phyloP scores from a whole-genome alignment of 2,329 filamentous ascomycete genomes.

The Aspergillus hiratsukae region DNA sequence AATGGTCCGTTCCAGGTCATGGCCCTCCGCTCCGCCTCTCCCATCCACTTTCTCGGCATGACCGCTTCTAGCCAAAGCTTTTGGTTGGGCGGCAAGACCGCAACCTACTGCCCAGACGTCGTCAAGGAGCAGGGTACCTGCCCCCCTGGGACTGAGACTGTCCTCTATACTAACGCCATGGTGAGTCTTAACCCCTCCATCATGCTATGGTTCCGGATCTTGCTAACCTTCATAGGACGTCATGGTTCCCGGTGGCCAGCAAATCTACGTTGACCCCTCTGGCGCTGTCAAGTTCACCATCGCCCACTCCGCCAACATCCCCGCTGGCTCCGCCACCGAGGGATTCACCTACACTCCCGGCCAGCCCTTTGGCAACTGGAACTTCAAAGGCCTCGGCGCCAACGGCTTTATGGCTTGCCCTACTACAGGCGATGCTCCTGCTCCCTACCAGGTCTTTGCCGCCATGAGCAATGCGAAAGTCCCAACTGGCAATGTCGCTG shows the following conservation, averaged over 20 bases:
- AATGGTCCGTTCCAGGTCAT: constrained; percentile 38
- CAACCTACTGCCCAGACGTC: constrained; percentile 46
- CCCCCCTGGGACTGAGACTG: constrained; percentile 45
- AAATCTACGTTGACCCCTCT: constrained; percentile 52
- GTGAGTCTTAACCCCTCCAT: constrained; percentile 18
- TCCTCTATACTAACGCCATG: constrained; percentile 36
- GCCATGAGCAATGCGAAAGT: constrained; percentile 34
- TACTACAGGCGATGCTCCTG: constrained; percentile 9
- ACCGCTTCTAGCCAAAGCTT: constrained; percentile 45
- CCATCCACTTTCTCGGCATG: constrained; percentile 45
- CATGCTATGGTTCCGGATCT: constrained; percentile 20
- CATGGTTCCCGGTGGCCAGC: constrained; percentile 58
- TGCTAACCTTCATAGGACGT: constrained; percentile 34
- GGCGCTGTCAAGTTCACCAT: constrained; percentile 54
- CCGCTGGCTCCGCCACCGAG: constrained; percentile 46
- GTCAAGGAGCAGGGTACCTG: constrained; percentile 32
- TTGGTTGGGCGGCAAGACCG: constrained; percentile 45
- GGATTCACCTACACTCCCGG: constrained; percentile 44
- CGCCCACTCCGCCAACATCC: constrained; percentile 51
- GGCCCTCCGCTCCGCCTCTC: constrained; percentile 42
- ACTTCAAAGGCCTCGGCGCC: constrained; percentile 27
- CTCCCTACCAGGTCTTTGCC: constrained; percentile 38
- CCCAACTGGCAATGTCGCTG: constrained; percentile 32
- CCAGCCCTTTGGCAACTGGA: constrained; percentile 23
- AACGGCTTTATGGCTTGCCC: constrained; percentile 43